Evolutionary conservation across 257 asterid species (phyloP), one percentile per base, ranked within the genome.

Genomic region (Forsythia viridissima): DNA sequence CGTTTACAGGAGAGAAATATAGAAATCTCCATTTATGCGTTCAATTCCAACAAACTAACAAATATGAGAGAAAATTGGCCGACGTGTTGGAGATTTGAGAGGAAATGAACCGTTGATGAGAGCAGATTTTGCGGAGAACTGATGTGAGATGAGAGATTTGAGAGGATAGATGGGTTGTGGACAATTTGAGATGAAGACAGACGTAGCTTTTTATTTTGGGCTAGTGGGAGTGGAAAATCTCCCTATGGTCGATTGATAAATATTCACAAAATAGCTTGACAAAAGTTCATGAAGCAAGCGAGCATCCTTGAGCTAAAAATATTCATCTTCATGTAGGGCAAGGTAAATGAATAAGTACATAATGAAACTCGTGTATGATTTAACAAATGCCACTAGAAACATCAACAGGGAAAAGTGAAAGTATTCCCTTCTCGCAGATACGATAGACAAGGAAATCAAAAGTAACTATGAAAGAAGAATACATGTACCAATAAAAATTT

Each of bases 401-500:
- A 59, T 20, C 8, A 44, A 55, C 65, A 5, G 30, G 12, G 67
- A 30, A 63, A 0, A 11, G 8, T 16, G 70, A 24, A 63, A 63
- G 70, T 11, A 63, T 0, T 63, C 70, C 70, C 18, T 10, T 63
- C 38, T 30, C 70, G 30, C 16, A 63, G 40, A 63, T 63, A 41
- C 1, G 11, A 55, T 9, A 41, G 24, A 43, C 43, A 41, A 21
- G 36, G 46, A 63, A 5, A 15, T 52, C 44, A 18, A 46, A 65
- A 8, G 38, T 34, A 76, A 65, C 69, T 63, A 20, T 40, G 16
- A 38, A 24, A 61, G 78, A 76, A 74, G 65, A 86, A 63, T 69
- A 83, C 72, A 76, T 91, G 84, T 82, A 93, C 99, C 99, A 81
- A 95, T 90, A 81, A 95, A 95, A 83, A 12, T 80, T 82, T 55